Base-by-base conservation (phyloP, 2,329 filamentous ascomycete species). In the Penicillium paneum region DNA sequence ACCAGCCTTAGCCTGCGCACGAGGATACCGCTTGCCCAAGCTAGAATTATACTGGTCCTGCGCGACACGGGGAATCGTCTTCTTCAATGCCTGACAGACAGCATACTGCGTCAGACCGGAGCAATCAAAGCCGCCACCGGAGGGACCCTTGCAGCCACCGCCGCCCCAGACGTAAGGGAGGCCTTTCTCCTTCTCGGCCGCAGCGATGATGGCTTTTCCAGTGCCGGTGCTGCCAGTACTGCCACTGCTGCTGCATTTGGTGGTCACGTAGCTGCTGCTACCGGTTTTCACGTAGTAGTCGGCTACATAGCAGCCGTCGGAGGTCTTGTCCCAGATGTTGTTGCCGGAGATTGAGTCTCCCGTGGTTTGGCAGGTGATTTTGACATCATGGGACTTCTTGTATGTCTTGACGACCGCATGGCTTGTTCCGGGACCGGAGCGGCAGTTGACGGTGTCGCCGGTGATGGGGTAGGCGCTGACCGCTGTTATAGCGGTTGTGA, bases 211-310 rank as follows among this genome's bases (percentile, higher is more conserved):
- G n/a, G 48, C 55, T 8, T 50, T 49, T 19, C 62, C 59, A 1
- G 54, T 54, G 26, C 51, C 42, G 15, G 47, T 50, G 45, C 51
- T 41, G 19, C 29, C 42, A 11, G 36, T 42, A 11, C 41, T 39
- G 29, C 55, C 49, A n/a, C 57, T 39, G 44, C 53, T 41, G 13
- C 44, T 32, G 31, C 61, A 63, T 11, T 54, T 46, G 2, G 45
- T 39, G 3, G 57, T 49, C 21, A 63, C 61, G 36, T 62, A 62
- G 36, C 46, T 29, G 31, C 28, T 55, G 8, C 29, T 52, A 15
- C 64, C 64, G 26, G 64, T 67, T 49, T 63, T 63, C 17, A 67
- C 61, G 36, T 67, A 67, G 63, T 62, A 66, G 52, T 67, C 64
- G 26, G 60, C 50, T 17, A 67, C 61, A 24, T 62, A 67, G 58